phyloP scores from a whole-genome alignment of 352 stramenopile genomes.

The Globisporangium cystogenes region DNA sequence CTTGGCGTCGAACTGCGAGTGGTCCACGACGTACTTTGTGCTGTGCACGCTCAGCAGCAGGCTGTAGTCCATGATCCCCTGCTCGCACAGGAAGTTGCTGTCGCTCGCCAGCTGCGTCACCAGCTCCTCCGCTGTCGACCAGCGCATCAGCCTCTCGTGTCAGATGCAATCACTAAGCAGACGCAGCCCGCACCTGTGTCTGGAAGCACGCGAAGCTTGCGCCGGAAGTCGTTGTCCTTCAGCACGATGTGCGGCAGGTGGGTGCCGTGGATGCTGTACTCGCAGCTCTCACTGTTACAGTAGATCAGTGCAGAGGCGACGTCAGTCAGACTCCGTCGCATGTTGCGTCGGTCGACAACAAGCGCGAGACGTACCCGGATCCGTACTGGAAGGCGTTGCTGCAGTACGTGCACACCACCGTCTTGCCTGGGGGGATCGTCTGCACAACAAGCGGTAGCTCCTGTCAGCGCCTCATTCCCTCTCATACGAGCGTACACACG shows the following conservation, averaged over 20 bases:
- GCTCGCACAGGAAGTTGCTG: conserved; percentile 60
- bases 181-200: conserved; percentile 26
- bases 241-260: conserved; percentile 76
- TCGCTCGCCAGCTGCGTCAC: conserved; percentile 65
- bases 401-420: conserved; percentile 82
- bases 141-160: not conserved
- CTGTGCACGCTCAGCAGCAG: conserved; percentile 82
- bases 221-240: conserved; percentile 87
- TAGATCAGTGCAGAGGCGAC: not conserved
- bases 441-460: conserved; percentile 6
- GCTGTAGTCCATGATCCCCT: conserved; percentile 90
- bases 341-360: not conserved
- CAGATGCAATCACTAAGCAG: not conserved
- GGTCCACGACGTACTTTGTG: conserved; percentile 80
- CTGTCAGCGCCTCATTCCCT: not conserved
- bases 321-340: not conserved
- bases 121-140: conserved; percentile 34
- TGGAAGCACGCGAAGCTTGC: conserved; percentile 67
- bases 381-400: conserved; percentile 76
- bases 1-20: conserved; percentile 30
- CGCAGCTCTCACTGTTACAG: conserved; percentile 39
- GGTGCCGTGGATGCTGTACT: conserved; percentile 74
- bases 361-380: conserved; percentile 29
- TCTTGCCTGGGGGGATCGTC: conserved; percentile 75
- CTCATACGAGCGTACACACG: not conserved